Conservation (phyloP, 257 asterid species). For the Plantago major region DNA sequence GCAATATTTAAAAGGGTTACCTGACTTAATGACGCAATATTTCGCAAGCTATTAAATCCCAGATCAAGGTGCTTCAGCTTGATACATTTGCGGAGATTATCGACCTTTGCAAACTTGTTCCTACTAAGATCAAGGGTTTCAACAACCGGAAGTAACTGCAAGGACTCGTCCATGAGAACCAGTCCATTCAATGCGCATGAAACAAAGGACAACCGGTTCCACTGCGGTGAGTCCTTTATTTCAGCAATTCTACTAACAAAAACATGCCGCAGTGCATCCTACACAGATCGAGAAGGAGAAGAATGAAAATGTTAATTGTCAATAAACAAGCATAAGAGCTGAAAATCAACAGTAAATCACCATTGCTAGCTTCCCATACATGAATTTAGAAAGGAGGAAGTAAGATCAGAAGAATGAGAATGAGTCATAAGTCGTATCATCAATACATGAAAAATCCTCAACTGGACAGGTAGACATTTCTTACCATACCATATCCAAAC, state of each 20-base stretch:
- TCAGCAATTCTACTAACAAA: conserved; percentile 88
- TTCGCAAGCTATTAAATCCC: conserved; percentile 87
- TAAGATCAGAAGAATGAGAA: no score
- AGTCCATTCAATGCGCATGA: conserved; percentile 83
- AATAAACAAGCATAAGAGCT: background rate
- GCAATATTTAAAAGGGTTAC: conserved; percentile 32
- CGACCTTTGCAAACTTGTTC: conserved; percentile 84
- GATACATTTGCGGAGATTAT: conserved; percentile 81
- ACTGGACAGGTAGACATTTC: no score
- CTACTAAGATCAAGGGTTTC: conserved; percentile 94
- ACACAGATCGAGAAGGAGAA: background rate
- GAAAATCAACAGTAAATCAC: background rate
- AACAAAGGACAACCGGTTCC: conserved; percentile 82
- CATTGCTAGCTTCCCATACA: background rate
- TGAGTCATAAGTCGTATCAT: no score
- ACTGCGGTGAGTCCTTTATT: conserved; percentile 72
- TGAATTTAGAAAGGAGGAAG: background rate
- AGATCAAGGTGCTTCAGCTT: conserved; percentile 84
- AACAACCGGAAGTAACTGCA: conserved; percentile 86
- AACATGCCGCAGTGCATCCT: conserved; percentile 93
- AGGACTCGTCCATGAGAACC: conserved; percentile 92
- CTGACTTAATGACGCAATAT: conserved; percentile 67
- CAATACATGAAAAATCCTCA: no score
- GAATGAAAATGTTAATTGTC: no score
- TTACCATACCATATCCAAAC: no score